Evolutionary conservation across 2,329 filamentous ascomycete species (phyloP).

Genomic region (Thielaviopsis populi): DNA sequence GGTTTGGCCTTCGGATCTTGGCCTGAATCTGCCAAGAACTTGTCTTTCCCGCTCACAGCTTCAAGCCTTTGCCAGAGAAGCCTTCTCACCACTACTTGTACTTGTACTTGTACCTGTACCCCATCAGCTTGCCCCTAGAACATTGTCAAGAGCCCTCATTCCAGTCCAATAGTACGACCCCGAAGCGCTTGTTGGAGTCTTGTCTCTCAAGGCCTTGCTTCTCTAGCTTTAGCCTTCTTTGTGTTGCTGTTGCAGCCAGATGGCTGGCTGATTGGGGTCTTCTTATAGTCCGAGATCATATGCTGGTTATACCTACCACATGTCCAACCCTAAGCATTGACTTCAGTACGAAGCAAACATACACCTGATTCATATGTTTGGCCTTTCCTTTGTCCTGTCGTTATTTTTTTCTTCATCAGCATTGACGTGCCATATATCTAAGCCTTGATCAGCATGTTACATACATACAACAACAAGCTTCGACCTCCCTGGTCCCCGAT

Average conservation of each 20-base stretch:
- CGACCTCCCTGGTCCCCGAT: neutral
- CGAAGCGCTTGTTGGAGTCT: neutral
- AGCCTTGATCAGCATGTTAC: neutral
- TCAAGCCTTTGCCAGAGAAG: neutral
- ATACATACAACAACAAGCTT: neutral
- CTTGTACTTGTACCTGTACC: too few species aligned
- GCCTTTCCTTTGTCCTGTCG: neutral
- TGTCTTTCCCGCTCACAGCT: neutral
- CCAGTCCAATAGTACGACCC: neutral
- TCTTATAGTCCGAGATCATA: neutral
- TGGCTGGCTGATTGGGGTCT: neutral
- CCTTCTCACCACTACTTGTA: too few species aligned
- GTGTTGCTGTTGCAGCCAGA: neutral
- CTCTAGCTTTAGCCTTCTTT: neutral
- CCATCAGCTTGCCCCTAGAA: neutral
- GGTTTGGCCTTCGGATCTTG: neutral
- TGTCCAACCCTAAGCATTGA: neutral
- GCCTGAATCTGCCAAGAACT: neutral
- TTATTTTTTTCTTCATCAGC: neutral
- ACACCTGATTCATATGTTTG: neutral
- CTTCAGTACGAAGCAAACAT: neutral
- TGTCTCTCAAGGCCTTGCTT: neutral
- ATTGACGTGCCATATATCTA: neutral
- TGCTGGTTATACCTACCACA: neutral
- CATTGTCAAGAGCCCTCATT: neutral